phyloP scores from a whole-genome alignment of 345 rosid species.

The Arabis hirsuta region DNA sequence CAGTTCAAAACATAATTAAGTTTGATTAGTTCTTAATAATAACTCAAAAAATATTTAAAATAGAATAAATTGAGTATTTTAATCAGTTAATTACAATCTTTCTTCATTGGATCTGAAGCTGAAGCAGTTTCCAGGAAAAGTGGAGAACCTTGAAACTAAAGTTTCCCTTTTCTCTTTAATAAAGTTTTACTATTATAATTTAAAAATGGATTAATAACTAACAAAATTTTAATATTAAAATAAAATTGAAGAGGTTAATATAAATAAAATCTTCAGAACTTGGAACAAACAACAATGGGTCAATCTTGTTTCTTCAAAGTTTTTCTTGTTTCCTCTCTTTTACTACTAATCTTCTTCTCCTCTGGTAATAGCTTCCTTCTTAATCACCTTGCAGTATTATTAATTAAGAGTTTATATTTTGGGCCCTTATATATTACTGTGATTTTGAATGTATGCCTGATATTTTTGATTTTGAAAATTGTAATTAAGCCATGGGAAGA shows the following conservation, averaged over 20 bases:
- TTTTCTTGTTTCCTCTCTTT: slow-evolving; percentile 40
- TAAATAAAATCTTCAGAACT: slow-evolving; percentile 32
- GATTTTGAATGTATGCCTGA: not conserved
- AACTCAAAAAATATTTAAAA: not conserved
- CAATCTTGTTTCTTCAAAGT: slow-evolving; percentile 41
- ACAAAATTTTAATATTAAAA: not conserved
- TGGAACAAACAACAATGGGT: slow-evolving; percentile 43
- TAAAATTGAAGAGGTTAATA: not conserved
- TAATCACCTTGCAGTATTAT: not conserved
- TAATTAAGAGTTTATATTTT: slow-evolving; percentile 7
- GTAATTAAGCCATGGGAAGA: slow-evolving; percentile 37
- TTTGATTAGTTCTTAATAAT: slow-evolving; percentile 1
- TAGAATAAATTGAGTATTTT: not conserved
- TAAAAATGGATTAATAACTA: slow-evolving; percentile 28
- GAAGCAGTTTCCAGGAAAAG: slow-evolving; percentile 46
- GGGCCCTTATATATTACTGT: not conserved
- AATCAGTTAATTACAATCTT: not conserved
- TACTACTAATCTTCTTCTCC: slow-evolving; percentile 39
- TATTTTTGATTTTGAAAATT: slow-evolving; percentile 13
- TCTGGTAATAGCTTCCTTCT: slow-evolving; percentile 29
- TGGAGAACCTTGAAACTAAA: slow-evolving; percentile 39
- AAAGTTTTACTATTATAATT: slow-evolving; percentile 24
- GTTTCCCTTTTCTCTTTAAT: slow-evolving; percentile 35
- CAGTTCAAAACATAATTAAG: slow-evolving; percentile 11
- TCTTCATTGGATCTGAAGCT: slow-evolving; percentile 48